These are phyloP conservation scores for Dictyostelium citrinum DNA, from an alignment of 78 protist species.

Conservation along the genomic window DNA sequence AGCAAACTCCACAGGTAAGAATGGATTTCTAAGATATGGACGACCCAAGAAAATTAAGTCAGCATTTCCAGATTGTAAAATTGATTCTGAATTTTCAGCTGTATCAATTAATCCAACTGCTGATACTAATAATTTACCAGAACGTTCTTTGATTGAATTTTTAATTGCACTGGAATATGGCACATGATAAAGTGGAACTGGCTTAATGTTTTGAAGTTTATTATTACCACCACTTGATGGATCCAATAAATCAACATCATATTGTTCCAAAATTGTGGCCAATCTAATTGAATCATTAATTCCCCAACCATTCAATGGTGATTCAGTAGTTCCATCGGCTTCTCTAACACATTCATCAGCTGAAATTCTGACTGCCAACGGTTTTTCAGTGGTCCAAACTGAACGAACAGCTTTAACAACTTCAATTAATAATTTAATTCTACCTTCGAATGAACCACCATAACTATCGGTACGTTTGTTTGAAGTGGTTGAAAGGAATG, in stretches of 20 bases:
- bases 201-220: not conserved
- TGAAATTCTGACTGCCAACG: constrained; percentile 1
- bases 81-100: constrained; percentile 10
- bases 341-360: constrained; percentile 23
- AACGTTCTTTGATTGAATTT: not conserved
- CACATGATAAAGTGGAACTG: constrained; percentile 17
- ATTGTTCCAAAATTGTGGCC: not conserved
- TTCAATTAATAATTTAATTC: constrained; percentile 76
- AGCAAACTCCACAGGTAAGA: not conserved
- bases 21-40: constrained; percentile 38
- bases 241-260: constrained; percentile 38
- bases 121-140: not conserved
- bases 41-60: constrained; percentile 32
- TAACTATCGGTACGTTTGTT: constrained; percentile 91
- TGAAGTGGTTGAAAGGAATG: constrained; percentile 62
- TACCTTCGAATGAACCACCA: constrained; percentile 85
- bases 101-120: constrained; percentile 50
- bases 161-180: constrained; percentile 16
- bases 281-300: constrained; percentile 2
- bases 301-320: not conserved
- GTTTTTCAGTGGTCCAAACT: not conserved
- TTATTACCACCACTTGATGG: constrained; percentile 61
- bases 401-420: constrained; percentile 7
- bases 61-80: not conserved
- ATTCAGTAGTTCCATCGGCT: not conserved